Percentiles rank a stretch among this genome's conserved stretches.
Evolutionary conservation across 2,329 filamentous ascomycete species (phyloP).

Genomic region (Trichoderma sp.): DNA sequence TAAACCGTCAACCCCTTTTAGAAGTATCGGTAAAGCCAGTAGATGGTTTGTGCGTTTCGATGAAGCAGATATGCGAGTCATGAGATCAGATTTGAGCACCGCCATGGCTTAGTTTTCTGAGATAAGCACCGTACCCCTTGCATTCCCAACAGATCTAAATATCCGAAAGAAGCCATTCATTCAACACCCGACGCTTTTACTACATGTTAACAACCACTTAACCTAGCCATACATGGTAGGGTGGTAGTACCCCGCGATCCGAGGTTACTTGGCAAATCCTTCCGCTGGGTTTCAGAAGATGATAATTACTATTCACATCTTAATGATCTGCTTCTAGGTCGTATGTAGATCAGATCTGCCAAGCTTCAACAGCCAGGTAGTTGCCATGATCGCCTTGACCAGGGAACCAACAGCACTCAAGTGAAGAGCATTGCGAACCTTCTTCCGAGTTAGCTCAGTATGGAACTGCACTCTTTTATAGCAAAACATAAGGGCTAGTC

Average conservation of each 20-base stretch:
- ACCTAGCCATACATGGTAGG: background rate
- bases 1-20: background rate
- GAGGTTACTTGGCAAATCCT: background rate
- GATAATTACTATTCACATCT: background rate
- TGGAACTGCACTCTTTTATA: background rate
- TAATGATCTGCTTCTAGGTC: background rate
- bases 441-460: background rate
- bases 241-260: background rate
- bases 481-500: background rate
- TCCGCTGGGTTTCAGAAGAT: background rate
- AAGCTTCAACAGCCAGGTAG: background rate
- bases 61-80: background rate
- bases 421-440: background rate
- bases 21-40: background rate
- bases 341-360: background rate
- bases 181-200: background rate
- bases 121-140: background rate
- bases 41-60: background rate
- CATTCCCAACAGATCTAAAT: background rate
- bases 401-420: background rate
- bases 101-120: background rate
- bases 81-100: background rate
- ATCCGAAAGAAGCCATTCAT: background rate
- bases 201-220: background rate
- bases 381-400: background rate